phyloP scores from a whole-genome alignment of 164 flowering plant genomes.

The Umbellularia californica region DNA sequence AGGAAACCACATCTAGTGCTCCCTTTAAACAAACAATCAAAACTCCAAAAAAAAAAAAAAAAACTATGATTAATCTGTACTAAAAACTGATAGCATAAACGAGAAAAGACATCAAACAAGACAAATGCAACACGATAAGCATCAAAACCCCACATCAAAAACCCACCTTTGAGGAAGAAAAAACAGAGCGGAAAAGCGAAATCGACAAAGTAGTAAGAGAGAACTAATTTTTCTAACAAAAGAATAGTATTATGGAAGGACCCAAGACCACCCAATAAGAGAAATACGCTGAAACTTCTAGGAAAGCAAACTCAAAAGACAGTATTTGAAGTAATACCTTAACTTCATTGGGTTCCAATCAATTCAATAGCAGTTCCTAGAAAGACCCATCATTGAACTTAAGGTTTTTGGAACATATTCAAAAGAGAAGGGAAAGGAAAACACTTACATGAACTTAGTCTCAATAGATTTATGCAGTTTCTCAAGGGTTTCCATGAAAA shows the following conservation, averaged over 20 bases:
- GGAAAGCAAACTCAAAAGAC: no score
- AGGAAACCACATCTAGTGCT: not conserved
- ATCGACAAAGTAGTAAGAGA: no score
- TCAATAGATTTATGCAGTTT: conserved; percentile 43
- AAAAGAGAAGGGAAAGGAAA: not conserved
- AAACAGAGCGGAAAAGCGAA: not conserved
- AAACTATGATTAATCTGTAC: not conserved
- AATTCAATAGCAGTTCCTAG: not conserved
- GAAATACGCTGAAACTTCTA: no score
- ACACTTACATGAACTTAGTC: conserved; percentile 50
- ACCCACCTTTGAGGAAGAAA: no score
- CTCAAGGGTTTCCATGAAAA: conserved; percentile 54
- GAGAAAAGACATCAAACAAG: not conserved
- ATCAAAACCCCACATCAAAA: not conserved
- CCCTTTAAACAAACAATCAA: not conserved
- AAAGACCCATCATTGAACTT: not conserved
- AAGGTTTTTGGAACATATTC: not conserved
- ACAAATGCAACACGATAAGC: not conserved
- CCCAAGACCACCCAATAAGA: not conserved
- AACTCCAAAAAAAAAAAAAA: not conserved
- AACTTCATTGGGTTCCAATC: not conserved
- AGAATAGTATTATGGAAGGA: no score
- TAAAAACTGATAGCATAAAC: not conserved
- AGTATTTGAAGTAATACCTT: no score
- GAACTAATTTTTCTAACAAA: no score